Conservation (phyloP, 2,329 filamentous ascomycete genomes). For the Pseudocercospora vitis region DNA sequence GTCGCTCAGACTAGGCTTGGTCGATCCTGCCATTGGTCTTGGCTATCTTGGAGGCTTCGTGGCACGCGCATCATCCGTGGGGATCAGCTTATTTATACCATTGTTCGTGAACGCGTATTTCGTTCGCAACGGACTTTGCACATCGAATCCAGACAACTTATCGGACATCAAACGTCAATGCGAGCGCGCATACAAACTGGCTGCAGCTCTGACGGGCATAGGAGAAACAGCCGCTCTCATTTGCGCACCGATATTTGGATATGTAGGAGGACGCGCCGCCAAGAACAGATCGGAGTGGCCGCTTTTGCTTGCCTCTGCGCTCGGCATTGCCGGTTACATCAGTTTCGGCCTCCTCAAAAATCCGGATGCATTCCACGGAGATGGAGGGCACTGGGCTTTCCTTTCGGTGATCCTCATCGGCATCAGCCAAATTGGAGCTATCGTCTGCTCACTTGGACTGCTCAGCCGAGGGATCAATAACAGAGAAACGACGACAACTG, state of each 20-base stretch:
- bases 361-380: slow-evolving; percentile 68
- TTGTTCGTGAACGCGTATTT: slow-evolving; percentile 92
- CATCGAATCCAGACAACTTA: slow-evolving; percentile 45
- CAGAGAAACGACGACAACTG: slow-evolving; percentile 25
- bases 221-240: slow-evolving; percentile 84
- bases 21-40: slow-evolving; percentile 74
- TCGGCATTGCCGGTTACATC: slow-evolving; percentile 76
- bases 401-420: slow-evolving; percentile 77
- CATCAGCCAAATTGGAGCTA: slow-evolving; percentile 91
- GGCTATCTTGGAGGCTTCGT: slow-evolving; percentile 95
- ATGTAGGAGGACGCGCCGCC: slow-evolving; percentile 67
- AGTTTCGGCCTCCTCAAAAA: slow-evolving; percentile 73
- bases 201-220: slow-evolving; percentile 81
- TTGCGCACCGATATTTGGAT: slow-evolving; percentile 84
- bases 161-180: slow-evolving; percentile 80
- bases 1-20: slow-evolving; percentile 62
- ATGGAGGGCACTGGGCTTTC: slow-evolving; percentile 58
- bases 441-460: slow-evolving; percentile 90
- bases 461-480: slow-evolving; percentile 76
- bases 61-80: slow-evolving; percentile 88
- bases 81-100: slow-evolving; percentile 91
- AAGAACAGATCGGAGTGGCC: slow-evolving; percentile 62
- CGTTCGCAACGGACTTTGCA: slow-evolving; percentile 75
- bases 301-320: slow-evolving; percentile 66
- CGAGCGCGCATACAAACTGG: slow-evolving; percentile 80